phyloP scores from a whole-genome alignment of 331 rosid species.

The Acacia pycnantha region DNA sequence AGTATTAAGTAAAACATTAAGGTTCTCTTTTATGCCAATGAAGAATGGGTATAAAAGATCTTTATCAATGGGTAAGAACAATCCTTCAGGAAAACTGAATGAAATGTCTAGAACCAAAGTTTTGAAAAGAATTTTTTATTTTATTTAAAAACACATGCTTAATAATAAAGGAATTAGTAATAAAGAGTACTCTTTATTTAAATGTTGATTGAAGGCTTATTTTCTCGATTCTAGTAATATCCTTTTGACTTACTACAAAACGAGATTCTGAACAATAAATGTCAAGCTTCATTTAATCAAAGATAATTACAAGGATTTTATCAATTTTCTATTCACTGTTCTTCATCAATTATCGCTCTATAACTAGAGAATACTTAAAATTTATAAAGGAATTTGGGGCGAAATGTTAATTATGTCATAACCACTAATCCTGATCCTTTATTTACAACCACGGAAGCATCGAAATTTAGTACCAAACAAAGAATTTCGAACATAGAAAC shows the following conservation, averaged over 20 bases:
- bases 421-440: background rate
- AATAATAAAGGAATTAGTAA: background rate
- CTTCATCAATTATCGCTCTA: background rate
- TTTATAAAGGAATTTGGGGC: background rate
- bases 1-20: constrained; percentile 17
- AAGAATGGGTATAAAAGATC: constrained; percentile 8
- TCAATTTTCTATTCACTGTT: background rate
- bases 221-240: background rate
- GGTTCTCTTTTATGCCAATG: background rate
- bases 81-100: background rate
- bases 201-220: background rate
- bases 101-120: background rate
- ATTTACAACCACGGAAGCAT: background rate
- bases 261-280: constrained; percentile 1
- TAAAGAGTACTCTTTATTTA: background rate
- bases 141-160: background rate
- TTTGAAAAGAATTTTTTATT: background rate
- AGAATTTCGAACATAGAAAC: constrained; percentile 4
- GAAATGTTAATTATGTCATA: background rate
- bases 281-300: background rate
- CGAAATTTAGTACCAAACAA: background rate
- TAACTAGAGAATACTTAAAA: background rate
- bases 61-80: background rate
- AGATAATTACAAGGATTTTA: background rate
- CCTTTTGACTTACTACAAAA: background rate